These are phyloP conservation scores for Zalaria obscura DNA, from an alignment of 2,329 filamentous ascomycete genomes.

Conservation along the genomic window DNA sequence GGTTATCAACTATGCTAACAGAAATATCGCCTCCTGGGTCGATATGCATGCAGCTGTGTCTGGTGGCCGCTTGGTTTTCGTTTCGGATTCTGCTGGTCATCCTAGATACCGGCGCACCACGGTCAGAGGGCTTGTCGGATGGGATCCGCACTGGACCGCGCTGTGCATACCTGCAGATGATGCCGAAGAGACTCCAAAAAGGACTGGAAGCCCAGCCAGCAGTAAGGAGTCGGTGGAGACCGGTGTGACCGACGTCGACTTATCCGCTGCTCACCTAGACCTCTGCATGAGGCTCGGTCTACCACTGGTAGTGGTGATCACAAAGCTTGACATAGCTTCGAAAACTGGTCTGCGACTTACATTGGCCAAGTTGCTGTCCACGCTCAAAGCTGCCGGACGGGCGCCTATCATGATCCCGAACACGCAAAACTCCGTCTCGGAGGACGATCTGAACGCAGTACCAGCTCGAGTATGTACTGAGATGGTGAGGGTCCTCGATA, in stretches of 20 bases:
- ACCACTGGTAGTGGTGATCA: conserved; percentile 70
- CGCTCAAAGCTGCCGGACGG: conserved; percentile 61
- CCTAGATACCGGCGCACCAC: conserved; percentile 81
- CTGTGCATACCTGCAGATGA: conserved; percentile 78
- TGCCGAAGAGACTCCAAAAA: conserved; percentile 33
- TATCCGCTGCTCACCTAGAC: conserved; percentile 68
- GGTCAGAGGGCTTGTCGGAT: conserved; percentile 78
- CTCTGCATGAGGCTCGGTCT: conserved; percentile 69
- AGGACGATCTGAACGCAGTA: conserved; percentile 42
- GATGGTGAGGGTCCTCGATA: conserved; percentile 40
- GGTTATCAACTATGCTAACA: conserved; percentile 72
- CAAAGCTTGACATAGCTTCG: conserved; percentile 78
- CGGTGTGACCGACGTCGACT: conserved; percentile 47
- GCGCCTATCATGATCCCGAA: conserved; percentile 54
- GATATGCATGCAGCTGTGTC: conserved; percentile 77
- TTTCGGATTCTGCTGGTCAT: conserved; percentile 86
- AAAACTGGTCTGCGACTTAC: conserved; percentile 55
- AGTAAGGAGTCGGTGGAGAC: conserved; percentile 36
- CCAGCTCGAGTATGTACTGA: conserved; percentile 42
- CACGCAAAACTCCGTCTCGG: conserved; percentile 12
- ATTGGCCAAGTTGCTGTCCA: conserved; percentile 58
- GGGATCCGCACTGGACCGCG: conserved; percentile 88
- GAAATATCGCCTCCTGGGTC: conserved; percentile 82
- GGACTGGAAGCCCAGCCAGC: conserved; percentile 31
- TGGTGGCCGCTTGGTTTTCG: conserved; percentile 63